Conservation (phyloP, 2,329 filamentous ascomycete species). For the Trichoderma pleuroti region DNA sequence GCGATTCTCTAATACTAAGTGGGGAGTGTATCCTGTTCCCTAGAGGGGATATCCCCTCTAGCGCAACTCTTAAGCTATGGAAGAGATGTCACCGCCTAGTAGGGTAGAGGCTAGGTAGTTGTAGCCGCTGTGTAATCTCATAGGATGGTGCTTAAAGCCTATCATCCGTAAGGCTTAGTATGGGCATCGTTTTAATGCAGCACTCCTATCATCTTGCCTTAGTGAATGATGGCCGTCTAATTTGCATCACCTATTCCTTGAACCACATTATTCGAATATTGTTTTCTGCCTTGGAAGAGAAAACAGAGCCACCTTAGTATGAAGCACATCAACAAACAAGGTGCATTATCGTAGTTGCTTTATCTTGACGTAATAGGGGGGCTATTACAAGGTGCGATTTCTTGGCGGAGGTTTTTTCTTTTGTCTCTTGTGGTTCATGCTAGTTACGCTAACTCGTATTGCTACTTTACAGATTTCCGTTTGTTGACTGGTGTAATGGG, state of each 20-base stretch:
- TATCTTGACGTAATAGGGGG: not conserved
- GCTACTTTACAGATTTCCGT: not conserved
- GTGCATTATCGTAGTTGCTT: not conserved
- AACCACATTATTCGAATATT: not conserved
- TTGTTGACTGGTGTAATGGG: not conserved
- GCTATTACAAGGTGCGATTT: not conserved
- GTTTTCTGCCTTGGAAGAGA: not conserved
- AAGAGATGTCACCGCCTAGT: not conserved
- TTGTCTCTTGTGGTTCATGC: not conserved
- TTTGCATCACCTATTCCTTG: not conserved
- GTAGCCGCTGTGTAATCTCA: not conserved
- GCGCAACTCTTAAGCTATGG: not conserved
- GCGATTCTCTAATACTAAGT: not conserved
- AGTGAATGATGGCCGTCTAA: not conserved
- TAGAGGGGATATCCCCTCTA: not conserved
- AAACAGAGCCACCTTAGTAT: not conserved
- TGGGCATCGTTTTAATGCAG: not conserved
- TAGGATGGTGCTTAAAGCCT: not conserved
- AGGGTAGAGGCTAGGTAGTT: not conserved
- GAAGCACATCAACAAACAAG: not conserved
- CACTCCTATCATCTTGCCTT: not conserved
- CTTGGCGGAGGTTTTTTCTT: not conserved
- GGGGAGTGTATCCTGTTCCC: not conserved
- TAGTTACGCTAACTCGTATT: not conserved
- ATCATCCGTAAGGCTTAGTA: not conserved